Conservation (phyloP, 2,329 filamentous ascomycete genomes). For the Sclerotinia minor region DNA sequence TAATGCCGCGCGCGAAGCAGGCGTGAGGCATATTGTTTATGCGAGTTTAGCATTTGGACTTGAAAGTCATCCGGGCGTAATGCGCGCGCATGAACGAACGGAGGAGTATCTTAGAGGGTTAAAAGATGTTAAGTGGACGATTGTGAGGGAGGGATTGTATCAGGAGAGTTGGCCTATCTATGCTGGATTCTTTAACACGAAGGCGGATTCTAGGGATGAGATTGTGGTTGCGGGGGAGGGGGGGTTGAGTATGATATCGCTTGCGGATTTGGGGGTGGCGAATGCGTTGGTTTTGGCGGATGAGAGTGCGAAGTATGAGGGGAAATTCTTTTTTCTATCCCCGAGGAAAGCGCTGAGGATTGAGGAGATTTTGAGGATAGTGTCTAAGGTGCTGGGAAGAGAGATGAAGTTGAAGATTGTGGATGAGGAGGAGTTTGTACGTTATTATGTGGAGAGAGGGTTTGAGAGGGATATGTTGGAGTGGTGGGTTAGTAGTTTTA, state of each 20-base stretch:
- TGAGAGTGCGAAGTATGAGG: slow-evolving; percentile 12
- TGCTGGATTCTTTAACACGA: slow-evolving; percentile 31
- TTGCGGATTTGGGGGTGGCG: slow-evolving; percentile 34
- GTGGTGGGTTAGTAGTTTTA: slow-evolving; percentile 14
- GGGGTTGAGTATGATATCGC: slow-evolving; percentile 33
- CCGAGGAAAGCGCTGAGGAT: background rate
- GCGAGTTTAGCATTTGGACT: slow-evolving; percentile 39
- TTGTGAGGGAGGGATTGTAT: slow-evolving; percentile 35
- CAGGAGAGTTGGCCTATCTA: slow-evolving; percentile 38
- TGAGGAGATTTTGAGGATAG: background rate
- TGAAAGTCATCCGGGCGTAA: slow-evolving; percentile 29
- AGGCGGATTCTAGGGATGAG: slow-evolving; percentile 31
- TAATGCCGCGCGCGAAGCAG: slow-evolving; percentile 40
- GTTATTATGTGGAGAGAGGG: background rate
- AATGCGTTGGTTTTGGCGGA: slow-evolving; percentile 33
- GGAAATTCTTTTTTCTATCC: slow-evolving; percentile 16
- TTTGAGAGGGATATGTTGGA: background rate
- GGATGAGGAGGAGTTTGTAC: background rate
- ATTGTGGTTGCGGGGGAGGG: slow-evolving; percentile 37
- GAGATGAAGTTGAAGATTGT: background rate
- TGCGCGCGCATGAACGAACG: slow-evolving; percentile 33
- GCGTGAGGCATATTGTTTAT: slow-evolving; percentile 43
- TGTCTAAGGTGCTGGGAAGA: background rate
- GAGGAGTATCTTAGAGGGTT: slow-evolving; percentile 31
- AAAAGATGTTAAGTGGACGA: slow-evolving; percentile 29